Evolutionary conservation across 257 asterid genomes (phyloP).

Genomic region (Solanum ossicruentum): DNA sequence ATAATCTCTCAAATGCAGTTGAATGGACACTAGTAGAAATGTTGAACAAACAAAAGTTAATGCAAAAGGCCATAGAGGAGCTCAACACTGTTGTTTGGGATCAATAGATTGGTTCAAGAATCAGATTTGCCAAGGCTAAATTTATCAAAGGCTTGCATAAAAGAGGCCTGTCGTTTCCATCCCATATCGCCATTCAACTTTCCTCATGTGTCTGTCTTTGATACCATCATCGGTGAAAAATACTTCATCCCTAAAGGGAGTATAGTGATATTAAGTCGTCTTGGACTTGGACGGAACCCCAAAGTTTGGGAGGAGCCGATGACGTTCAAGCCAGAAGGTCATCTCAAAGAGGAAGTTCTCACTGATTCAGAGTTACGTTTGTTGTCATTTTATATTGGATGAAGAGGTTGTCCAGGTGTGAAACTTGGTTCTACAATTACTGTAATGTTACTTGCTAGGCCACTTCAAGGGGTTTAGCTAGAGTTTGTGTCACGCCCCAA

Average conservation of each 20-base stretch:
- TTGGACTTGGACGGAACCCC: conserved; percentile 23
- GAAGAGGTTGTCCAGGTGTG: neutral
- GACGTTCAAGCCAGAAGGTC: conserved; percentile 8
- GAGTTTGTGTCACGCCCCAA: no score
- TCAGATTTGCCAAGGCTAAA: conserved; percentile 13
- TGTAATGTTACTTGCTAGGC: neutral
- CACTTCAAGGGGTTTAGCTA: neutral
- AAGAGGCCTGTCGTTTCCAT: conserved; percentile 15
- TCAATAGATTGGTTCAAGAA: conserved; percentile 12
- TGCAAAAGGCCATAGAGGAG: neutral
- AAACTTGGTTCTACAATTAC: neutral
- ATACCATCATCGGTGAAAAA: conserved; percentile 5
- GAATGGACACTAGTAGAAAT: conserved; percentile 19
- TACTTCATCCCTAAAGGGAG: conserved; percentile 25
- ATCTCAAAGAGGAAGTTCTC: neutral
- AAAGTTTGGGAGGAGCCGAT: conserved; percentile 5
- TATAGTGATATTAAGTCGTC: conserved; percentile 12
- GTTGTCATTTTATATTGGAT: neutral
- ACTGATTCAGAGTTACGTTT: neutral
- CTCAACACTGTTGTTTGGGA: conserved; percentile 7
- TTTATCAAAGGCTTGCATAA: conserved; percentile 19
- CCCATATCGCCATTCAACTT: conserved; percentile 3
- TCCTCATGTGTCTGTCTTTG: conserved; percentile 11
- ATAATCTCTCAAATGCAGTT: conserved; percentile 14
- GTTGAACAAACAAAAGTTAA: conserved; percentile 8